These are phyloP conservation scores for Skeletonema costatum DNA, from an alignment of 108 stramenopile species.

Conservation along the genomic window DNA sequence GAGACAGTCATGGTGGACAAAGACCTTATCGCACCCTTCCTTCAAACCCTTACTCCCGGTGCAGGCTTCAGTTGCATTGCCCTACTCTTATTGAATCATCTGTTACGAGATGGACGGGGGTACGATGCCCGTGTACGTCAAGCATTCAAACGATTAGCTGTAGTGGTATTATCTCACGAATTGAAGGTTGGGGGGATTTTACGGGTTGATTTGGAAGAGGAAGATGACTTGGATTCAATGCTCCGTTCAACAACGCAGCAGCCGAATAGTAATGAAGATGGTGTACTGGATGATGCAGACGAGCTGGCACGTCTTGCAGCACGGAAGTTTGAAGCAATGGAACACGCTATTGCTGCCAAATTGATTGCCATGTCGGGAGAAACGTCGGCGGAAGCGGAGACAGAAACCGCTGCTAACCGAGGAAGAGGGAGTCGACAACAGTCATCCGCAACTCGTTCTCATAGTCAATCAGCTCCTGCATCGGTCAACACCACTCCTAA, in stretches of 20 bases:
- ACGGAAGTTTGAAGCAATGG: slow-evolving; percentile 83
- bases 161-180: slow-evolving; percentile 74
- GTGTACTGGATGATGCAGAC: slow-evolving; percentile 23
- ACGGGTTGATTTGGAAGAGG: slow-evolving; percentile 43
- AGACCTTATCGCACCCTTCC: slow-evolving; percentile 68
- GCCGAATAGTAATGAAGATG: slow-evolving; percentile 3
- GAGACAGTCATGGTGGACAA: slow-evolving; percentile 51
- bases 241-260: background rate
- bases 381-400: slow-evolving; percentile 1
- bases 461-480: slow-evolving; percentile 2
- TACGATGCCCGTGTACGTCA: slow-evolving; percentile 85
- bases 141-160: slow-evolving; percentile 78
- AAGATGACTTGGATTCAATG: slow-evolving; percentile 27
- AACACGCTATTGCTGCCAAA: slow-evolving; percentile 69
- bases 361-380: slow-evolving; percentile 61
- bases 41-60: slow-evolving; percentile 79
- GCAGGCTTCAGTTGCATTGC: slow-evolving; percentile 81
- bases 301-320: slow-evolving; percentile 58
- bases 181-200: slow-evolving; percentile 53
- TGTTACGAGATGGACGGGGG: slow-evolving; percentile 62
- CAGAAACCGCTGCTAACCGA: background rate
- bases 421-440: background rate
- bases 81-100: slow-evolving; percentile 70
- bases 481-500: slow-evolving; percentile 16
- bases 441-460: background rate